Evolutionary conservation across 2,329 filamentous ascomycete species (phyloP).

Genomic region (Cercospora nicotianae): DNA sequence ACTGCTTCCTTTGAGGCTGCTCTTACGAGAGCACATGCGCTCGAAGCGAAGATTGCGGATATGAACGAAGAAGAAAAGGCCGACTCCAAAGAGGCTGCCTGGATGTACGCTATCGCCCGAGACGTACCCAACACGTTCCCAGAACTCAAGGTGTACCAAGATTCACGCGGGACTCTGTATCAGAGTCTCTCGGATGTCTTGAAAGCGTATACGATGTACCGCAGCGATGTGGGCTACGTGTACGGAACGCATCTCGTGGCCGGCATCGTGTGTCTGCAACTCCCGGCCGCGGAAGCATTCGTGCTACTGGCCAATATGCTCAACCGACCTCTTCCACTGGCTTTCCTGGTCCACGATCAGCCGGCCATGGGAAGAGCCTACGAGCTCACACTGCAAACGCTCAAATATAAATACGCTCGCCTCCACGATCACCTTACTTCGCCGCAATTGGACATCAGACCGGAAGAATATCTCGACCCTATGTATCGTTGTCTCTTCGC

Average conservation of each 20-base stretch:
- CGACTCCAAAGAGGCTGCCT: constrained; percentile 56
- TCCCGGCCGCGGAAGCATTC: constrained; percentile 65
- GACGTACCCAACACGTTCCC: constrained; percentile 69
- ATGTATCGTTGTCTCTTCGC: constrained; percentile 38
- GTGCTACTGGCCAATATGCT: constrained; percentile 73
- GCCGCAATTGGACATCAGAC: constrained; percentile 34
- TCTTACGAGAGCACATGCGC: constrained; percentile 63
- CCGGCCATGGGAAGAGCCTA: constrained; percentile 70
- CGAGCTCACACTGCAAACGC: constrained; percentile 65
- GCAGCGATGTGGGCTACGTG: constrained; percentile 77
- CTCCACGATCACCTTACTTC: constrained; percentile 65
- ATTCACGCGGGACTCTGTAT: constrained; percentile 66
- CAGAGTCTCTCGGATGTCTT: constrained; percentile 69
- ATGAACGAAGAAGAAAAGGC: constrained; percentile 47
- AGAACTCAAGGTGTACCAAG: constrained; percentile 69
- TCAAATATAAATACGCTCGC: constrained; percentile 63
- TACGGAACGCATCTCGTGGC: constrained; percentile 73
- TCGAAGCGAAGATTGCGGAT: constrained; percentile 57
- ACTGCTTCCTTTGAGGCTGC: constrained; percentile 70
- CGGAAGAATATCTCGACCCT: constrained; percentile 41
- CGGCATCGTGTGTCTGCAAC: constrained; percentile 70
- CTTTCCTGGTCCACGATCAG: constrained; percentile 70
- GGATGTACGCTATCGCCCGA: constrained; percentile 63
- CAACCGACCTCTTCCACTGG: constrained; percentile 71
- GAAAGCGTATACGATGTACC: constrained; percentile 77